Evolutionary conservation across 225 moss, liverwort and hornwort species (phyloP), one percentile per base, ranked within the genome.

Genomic region (Bryum argenteum): DNA sequence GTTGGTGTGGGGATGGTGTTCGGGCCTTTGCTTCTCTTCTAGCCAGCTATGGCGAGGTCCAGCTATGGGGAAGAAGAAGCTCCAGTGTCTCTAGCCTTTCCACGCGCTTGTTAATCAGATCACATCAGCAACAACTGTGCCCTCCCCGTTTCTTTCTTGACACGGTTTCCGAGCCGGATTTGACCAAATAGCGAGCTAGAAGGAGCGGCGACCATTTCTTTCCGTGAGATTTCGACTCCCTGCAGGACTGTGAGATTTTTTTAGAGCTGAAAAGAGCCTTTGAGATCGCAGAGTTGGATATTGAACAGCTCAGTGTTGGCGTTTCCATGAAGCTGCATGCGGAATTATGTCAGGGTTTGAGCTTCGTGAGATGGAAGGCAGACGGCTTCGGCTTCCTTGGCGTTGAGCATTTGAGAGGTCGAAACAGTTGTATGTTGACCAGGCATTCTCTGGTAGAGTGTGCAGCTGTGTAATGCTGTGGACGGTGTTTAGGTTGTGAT

Each of bases 21-120:
- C 13, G 61, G 33, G 2, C 20, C n/a, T 19, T 19, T 18, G 44
- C 54, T 67, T 37, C 54, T 38, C 66, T 38, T 47, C 54, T 69
- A 65, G 73, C 54, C 54, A 68, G 81, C 81, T 73, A 73, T 73
- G 77, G 73, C 69, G 67, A 33, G 33, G 33, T 63, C 57, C 67
- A 57, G 63, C 61, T 61, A 18, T 51, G 48, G 42, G 28, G 69
- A 61, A 68, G 68, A 54, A 41, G 62, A 33, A 33, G 33, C 5
- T 33, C 33, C 33, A 33, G 33, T 62, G 54, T 55, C 64, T 12
- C 23, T 63, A 43, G 56, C 57, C 38, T 24, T 45, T 18, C 63
- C 71, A 54, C 45, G 58, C 73, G 37, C 28, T 59, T 52, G 66
- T 39, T 66, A 66, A 61, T 20, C 58, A 64, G 81, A 81, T 73